Evolutionary conservation across 768 basidiomycete genomes (phyloP), one percentile per base, ranked within the genome.

Genomic region (Naganishia vaughanmartiniae): DNA sequence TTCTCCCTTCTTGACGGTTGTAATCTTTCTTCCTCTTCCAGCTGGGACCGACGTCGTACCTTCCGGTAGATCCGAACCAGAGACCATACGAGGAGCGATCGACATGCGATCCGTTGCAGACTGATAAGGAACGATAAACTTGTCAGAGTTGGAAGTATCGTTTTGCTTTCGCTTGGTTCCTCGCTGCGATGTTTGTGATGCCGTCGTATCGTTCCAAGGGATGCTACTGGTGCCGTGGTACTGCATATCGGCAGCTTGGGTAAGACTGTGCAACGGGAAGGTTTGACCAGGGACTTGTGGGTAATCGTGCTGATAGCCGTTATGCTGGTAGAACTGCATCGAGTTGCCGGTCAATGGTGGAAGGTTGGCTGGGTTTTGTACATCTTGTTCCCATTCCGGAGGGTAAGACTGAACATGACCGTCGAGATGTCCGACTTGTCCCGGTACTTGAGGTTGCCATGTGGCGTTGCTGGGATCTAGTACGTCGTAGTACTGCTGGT

Each of bases 1-100:
- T 54, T 67, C 68, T 31, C 39, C 66, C 56, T 67, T 67, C 21
- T 65, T 70, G 9, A 63, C 60, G 3, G 60, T 63, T 7, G 60
- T 63, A 26, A 63, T 63, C 42, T 63, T 63, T 30, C 60, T 26
- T 45, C 60, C 60, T 63, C 60, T 42, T 28, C 60, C 60, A 4
- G 60, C 36, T 7, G 60, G 60, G 24, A 63, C 60, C 9, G 60
- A 63, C 19, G 60, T 63, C 2, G 60, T 63, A 9, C 60, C 60
- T 45, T 26, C 60, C 9, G 39, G n/a, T 1, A 63, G 60, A 4
- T 63, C 60, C 6, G 36, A 24, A 17, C 39, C 60, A 17, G 57
- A 58, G 2, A 63, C n/a, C n/a, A 24, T 26, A 17, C 24, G 60
- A 26, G 60, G 39, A 28, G 14, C 42, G 19, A 17, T 17, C 21